Percentiles rank a stretch among this genome's conserved stretches.
These are phyloP conservation scores for Chiua sp. DNA, from an alignment of 1,284 basidiomycete genomes.

Conservation along the genomic window DNA sequence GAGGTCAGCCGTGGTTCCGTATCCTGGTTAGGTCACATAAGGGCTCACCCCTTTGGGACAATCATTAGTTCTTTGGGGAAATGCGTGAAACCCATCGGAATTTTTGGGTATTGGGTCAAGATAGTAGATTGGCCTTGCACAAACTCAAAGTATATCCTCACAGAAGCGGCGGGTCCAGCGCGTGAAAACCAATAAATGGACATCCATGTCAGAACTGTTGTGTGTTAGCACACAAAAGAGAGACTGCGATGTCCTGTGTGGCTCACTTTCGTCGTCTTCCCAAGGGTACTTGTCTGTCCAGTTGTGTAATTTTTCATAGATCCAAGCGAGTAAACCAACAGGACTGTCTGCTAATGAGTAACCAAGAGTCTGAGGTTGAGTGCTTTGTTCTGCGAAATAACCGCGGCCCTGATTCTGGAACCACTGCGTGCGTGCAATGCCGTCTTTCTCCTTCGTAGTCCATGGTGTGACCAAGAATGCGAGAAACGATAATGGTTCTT, in stretches of 20 bases:
- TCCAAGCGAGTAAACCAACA: conserved; percentile 60
- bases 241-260: neutral
- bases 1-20: neutral
- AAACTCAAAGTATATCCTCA: conserved; percentile 60
- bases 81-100: conserved; percentile 53
- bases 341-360: conserved; percentile 64
- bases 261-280: conserved; percentile 54
- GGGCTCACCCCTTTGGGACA: conserved; percentile 44
- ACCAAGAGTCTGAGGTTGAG: conserved; percentile 62
- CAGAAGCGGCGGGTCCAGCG: conserved; percentile 56
- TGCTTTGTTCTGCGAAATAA: conserved; percentile 50
- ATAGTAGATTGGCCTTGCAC: neutral
- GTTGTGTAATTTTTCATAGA: conserved; percentile 60
- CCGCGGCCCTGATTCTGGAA: conserved; percentile 42
- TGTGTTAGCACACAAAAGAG: neutral
- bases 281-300: conserved; percentile 59
- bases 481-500: conserved; percentile 37
- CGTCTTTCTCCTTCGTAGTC: conserved; percentile 43
- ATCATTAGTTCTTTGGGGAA: conserved; percentile 52
- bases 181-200: conserved; percentile 65
- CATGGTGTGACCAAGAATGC: conserved; percentile 35
- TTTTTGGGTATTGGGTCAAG: conserved; percentile 19
- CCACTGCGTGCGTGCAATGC: conserved; percentile 38
- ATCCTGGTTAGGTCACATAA: neutral
- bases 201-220: conserved; percentile 59